These are phyloP conservation scores for Phascolomyces articulosus DNA, from an alignment of 371 early-diverging fungal genomes.

Conservation along the genomic window DNA sequence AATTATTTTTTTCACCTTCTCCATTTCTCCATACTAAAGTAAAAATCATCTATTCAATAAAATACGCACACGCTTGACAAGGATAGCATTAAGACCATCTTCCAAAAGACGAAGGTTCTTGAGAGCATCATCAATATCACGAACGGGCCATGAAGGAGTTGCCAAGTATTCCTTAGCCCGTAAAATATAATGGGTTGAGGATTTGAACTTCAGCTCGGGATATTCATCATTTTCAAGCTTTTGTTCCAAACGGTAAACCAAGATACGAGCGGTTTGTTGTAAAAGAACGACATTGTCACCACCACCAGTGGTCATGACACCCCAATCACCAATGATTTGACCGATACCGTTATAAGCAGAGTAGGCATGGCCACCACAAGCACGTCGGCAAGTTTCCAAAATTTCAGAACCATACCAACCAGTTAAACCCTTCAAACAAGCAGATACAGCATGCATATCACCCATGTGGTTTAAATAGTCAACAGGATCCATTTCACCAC, in stretches of 20 bases:
- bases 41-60: too few relatives aligned
- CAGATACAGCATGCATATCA: constrained; percentile 67
- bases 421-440: constrained; percentile 55
- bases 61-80: constrained; percentile 41
- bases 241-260: constrained; percentile 30
- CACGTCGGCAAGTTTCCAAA: constrained; percentile 60
- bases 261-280: constrained; percentile 56
- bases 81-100: constrained; percentile 34
- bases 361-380: constrained; percentile 67
- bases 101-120: constrained; percentile 25
- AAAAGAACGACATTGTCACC: constrained; percentile 73
- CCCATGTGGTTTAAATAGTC: constrained; percentile 58
- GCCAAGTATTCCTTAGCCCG: constrained; percentile 34
- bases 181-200: constrained; percentile 33
- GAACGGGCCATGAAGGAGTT: constrained; percentile 23
- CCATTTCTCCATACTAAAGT: too few relatives aligned
- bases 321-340: constrained; percentile 65
- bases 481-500: constrained; percentile 42
- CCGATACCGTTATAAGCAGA: constrained; percentile 71
- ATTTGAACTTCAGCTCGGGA: constrained; percentile 37
- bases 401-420: constrained; percentile 67
- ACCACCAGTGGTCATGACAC: constrained; percentile 74
- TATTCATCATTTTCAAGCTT: constrained; percentile 32
- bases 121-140: constrained; percentile 21
- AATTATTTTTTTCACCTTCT: too few relatives aligned